Evolutionary conservation across 495 filamentous ascomycete species (phyloP), one percentile per base, ranked within the genome.

Genomic region (Penicillium atrosanguineum): DNA sequence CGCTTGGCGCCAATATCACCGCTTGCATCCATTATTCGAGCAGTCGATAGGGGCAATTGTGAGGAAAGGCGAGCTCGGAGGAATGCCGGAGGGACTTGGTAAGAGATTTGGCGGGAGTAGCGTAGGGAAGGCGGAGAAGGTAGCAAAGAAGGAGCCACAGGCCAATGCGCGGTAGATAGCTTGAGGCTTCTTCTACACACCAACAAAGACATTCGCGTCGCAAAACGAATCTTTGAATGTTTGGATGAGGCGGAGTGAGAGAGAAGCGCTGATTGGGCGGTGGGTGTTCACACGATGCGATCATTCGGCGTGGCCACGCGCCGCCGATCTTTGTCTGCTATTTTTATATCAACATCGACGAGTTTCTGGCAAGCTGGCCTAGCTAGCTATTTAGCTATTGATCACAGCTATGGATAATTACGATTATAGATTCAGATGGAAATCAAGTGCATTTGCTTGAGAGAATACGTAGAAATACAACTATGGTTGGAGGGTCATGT

Each of bases 1-100:
- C 84, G 81, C 67, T 87, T 87, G 25, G 74, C 66, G 49, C 77
- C 69, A 45, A 69, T 56, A 43, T 83, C 75, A 16, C 77, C 77
- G 59, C 76, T 78, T 46, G 68, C 62, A 60, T 81, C 78, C 82
- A 84, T 85, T 44, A 53, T 71, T 34, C 57, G 47, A 21, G 48
- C 46, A 34, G 46, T 40, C 49, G 11, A 36, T 46, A 46, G 40
- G 34, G 25, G 18, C 41, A 46, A 52, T 31, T 11, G 52, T 29
- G 44, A 47, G 39, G 34, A 49, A 31, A 28, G 41, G 26, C 21
- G 56, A 42, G 44, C 34, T 41, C 48, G 48, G 14, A 34, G 43
- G 42, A 46, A 46, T 37, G 44, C 34, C 41, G 28, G 46, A 52
- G 54, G 53, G 48, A 41, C 29, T 41, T 29, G 48, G 48, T 48